Base-by-base conservation (phyloP, 768 basidiomycete species). In the Russula earlei region DNA sequence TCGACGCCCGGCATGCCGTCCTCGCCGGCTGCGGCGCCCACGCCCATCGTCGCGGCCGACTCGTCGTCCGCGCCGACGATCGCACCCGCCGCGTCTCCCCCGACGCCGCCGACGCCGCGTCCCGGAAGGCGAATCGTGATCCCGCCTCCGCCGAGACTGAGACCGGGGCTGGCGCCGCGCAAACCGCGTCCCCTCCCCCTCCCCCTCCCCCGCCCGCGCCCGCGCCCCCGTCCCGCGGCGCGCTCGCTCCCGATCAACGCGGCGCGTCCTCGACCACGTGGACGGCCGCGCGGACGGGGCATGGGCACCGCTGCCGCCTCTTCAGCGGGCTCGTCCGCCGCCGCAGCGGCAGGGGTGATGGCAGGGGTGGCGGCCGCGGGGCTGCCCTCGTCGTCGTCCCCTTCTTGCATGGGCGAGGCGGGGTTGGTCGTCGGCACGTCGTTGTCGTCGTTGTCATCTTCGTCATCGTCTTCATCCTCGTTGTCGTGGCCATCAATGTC, bases 1-100 rank as follows among this genome's bases (percentile, higher is more conserved):
- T 47, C 65, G 55, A 5, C 63, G 67, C 50, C 79, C 76, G 17
- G 69, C 70, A 15, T 69, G 69, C 17, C 34, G 69, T 52, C 57
- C 52, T 51, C 67, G 40, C 17, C 65, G 14, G 5, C 14, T 4
- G 2, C 34, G 1, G 5, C 15, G 4, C 34, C 34, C 8, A 14
- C 15, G 41, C 49, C 62, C 29, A n/a, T 58, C 56, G 31, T 63
- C 6, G 34, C 58, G 4, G 49, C 48, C 44, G 48, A 52, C 45
- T 58, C 65, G 10, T 45, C 62, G 17, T 63, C 34, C 34, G 34
- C 34, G 12, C 10, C 31, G 31, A 6, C 72, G 1, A 62, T 27
- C 6, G 37, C 53, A n/a, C 45, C 37, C 38, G 10, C 76, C 5
- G 42, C 34, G 3, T 27, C 54, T n/a, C 31, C 47, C 2, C n/a